Evolutionary conservation across 2,329 filamentous ascomycete genomes (phyloP), one percentile per base, ranked within the genome.

Genomic region (Raffaelea arxii): DNA sequence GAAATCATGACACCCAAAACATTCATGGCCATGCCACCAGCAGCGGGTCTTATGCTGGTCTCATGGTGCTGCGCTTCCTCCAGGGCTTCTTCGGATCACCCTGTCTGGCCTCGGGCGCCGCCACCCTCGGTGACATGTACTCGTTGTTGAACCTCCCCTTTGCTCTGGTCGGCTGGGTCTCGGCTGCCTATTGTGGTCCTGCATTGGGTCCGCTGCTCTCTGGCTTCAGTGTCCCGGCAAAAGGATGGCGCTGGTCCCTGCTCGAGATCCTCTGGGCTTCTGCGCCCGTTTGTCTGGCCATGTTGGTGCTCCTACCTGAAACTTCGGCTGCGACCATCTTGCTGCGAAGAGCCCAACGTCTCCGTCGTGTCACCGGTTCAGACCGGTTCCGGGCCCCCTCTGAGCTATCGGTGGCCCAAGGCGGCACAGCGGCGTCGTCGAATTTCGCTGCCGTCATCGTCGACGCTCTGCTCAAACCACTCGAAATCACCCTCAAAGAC

Each of bases 141-240:
- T 56, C 65, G 7, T 70, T 72, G 3, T 60, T 65, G 0, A 63
- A 80, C 51, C 67, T 69, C 7, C 72, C 94, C 35, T 96, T 86
- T 80, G 78, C 74, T 52, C 80, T 95, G 42, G 88, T 86, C 0
- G 88, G 88, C 0, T 77, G 94, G 62, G 94, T 94, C 57, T 25
- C 46, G 1, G 51, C 48, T 12, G 42, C 38, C 30, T 53, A 46
- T 38, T 48, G 37, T 21, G 89, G 84, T 18, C 84, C 72, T 2
- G 62, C 63, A 3, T 62, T 62, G 56, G 81, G 83, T 0, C 83
- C 84, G 0, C 66, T 63, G 23, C 53, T 56, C 25, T 60, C 61
- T 9, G 62, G 63, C 35, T 65, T 59, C 48, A 46, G 64, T 12
- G 51, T 56, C 4, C 50, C 56, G 25, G 55, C 51, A n/a, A 53